Evolutionary conservation across 768 basidiomycete species (phyloP).

Genomic region (Clathrus columnatus): DNA sequence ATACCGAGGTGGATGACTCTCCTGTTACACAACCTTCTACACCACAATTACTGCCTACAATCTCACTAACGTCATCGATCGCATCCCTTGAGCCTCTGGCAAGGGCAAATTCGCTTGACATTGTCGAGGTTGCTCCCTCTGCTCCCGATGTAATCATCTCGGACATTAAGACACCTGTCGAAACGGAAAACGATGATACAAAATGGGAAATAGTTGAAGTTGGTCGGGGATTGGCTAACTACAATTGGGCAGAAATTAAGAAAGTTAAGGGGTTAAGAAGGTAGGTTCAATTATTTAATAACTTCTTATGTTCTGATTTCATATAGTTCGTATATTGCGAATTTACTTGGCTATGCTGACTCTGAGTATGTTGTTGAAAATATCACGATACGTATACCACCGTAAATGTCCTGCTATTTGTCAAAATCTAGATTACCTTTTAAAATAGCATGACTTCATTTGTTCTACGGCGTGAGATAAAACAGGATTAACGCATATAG

Average conservation of each 20-base stretch:
- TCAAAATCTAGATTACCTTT: too few species aligned
- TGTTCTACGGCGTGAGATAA: too few species aligned
- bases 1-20: conserved; percentile 25
- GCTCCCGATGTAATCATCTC: conserved; percentile 14
- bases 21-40: conserved; percentile 48
- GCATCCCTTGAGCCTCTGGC: conserved; percentile 38
- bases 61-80: conserved; percentile 38
- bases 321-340: conserved; percentile 66
- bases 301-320: neutral
- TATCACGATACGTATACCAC: conserved; percentile 66
- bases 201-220: conserved; percentile 78
- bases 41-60: conserved; percentile 36
- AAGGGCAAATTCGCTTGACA: conserved; percentile 29
- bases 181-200: conserved; percentile 31
- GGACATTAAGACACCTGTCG: conserved; percentile 13
- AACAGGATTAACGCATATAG: too few species aligned
- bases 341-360: conserved; percentile 86
- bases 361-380: conserved; percentile 97
- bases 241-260: conserved; percentile 87
- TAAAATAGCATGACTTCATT: too few species aligned
- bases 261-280: conserved; percentile 87
- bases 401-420: too few species aligned
- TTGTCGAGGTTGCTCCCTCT: conserved; percentile 16
- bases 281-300: conserved; percentile 32
- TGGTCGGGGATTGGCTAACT: conserved; percentile 90